Evolutionary conservation across 345 rosid species (phyloP).

Genomic region (Cochlearia excelsa): DNA sequence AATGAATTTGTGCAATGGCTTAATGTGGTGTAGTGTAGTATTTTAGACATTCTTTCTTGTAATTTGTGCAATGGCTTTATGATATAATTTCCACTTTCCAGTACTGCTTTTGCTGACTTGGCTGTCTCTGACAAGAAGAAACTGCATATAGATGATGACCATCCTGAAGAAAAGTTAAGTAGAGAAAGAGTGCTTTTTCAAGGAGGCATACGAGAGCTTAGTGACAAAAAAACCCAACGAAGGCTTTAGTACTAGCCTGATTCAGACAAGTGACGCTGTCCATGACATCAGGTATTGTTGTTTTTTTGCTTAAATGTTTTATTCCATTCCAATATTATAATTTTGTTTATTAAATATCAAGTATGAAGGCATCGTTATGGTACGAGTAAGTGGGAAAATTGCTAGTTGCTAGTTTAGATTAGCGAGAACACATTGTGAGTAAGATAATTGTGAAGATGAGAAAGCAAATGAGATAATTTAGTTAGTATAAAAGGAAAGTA

Average conservation of each 20-base stretch:
- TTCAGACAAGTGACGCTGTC: constrained; percentile 36
- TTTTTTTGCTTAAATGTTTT: neutral
- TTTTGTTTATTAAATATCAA: too few relatives aligned
- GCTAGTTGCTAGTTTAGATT: constrained; percentile 14
- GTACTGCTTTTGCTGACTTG: too few relatives aligned
- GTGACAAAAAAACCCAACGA: constrained; percentile 31
- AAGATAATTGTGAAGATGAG: constrained; percentile 3
- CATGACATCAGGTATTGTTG: constrained; percentile 30
- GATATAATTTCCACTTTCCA: too few relatives aligned
- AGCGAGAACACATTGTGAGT: too few relatives aligned
- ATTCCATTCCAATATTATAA: too few relatives aligned
- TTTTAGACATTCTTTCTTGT: constrained; percentile 3
- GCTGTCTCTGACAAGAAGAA: too few relatives aligned
- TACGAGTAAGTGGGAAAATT: too few relatives aligned
- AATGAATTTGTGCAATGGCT: neutral
- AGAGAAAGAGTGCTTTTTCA: constrained; percentile 26
- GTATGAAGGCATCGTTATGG: too few relatives aligned
- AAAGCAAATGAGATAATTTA: constrained; percentile 10
- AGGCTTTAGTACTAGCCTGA: constrained; percentile 21
- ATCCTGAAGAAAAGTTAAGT: constrained; percentile 29
- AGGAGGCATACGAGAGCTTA: constrained; percentile 25
- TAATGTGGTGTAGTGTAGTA: constrained; percentile 10
- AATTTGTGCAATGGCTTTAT: neutral
- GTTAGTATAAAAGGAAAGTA: constrained; percentile 7
- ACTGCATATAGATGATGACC: constrained; percentile 1